Conservation (phyloP, 2,329 filamentous ascomycete species). For the Claviceps sp. region DNA sequence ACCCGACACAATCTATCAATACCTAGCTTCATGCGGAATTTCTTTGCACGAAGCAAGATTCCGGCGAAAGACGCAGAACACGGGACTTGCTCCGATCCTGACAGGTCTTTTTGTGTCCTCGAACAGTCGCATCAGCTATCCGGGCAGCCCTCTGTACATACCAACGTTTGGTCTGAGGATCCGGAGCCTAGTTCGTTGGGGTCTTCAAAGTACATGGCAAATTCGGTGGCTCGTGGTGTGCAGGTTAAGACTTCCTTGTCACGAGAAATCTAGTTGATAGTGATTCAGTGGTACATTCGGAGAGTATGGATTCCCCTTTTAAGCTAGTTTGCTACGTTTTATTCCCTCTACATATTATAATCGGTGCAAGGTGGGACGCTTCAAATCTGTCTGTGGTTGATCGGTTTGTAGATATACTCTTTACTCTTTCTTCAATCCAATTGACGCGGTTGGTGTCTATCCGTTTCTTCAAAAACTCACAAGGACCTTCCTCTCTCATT, state of each 20-base stretch:
- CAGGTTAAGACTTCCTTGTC: constrained; percentile 2
- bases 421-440: background rate
- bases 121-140: constrained; percentile 1
- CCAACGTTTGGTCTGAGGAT: constrained; percentile 17
- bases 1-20: constrained; percentile 16
- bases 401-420: background rate
- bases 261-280: background rate
- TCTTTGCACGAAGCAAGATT: constrained; percentile 4
- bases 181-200: background rate
- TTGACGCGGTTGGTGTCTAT: too few species aligned
- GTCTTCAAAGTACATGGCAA: background rate
- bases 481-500: too few species aligned
- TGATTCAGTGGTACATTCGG: too few species aligned
- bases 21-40: constrained; percentile 12
- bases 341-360: background rate
- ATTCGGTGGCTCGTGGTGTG: background rate
- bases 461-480: too few species aligned
- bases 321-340: background rate
- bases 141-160: constrained; percentile 10
- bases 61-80: background rate
- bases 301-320: too few species aligned
- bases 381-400: background rate
- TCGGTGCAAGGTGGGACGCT: background rate
- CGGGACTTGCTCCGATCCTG: background rate
- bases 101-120: background rate